Evolutionary conservation across 208 protist genomes (phyloP), one percentile per base, ranked within the genome.

Genomic region (Trypanosoma cruzi): DNA sequence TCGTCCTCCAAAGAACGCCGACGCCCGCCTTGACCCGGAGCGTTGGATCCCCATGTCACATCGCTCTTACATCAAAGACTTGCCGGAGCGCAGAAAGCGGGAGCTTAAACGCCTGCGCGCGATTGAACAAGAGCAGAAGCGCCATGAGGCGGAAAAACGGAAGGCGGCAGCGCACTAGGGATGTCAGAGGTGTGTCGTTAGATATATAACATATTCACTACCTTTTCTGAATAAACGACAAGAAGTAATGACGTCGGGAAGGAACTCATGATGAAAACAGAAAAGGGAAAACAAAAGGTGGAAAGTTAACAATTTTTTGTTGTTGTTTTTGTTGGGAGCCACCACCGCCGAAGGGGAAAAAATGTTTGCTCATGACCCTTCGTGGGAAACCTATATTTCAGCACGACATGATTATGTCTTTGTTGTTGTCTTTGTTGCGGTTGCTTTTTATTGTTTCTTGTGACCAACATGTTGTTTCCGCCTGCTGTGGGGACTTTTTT

Each of bases 81-180:
- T 96, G 31, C 90, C 90, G 22, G 81, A 82, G 68, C 79, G 86
- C 4, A 85, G 87, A 34, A 92, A 92, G 79, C 81, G 81, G 57
- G 87, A 96, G 71, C 77, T 96, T 57, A 86, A 82, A 65, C 90
- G 90, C 2, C 77, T 94, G 66, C 82, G 90, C 18, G 88, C 84
- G 50, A 79, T 83, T 52, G 90, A 96, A 34, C 90, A 96, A 63
- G 90, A 93, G 55, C 83, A 92, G 78, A 90, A 91, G 64, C 83
- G 85, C 3, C 78, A 79, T 10, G 65, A 73, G 14, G 86, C 82
- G 3, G 86, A 88, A 58, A 78, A 73, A 53, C 34, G 56, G 26
- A 84, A 84, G 49, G 64, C 58, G 7, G 65, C 54, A 32, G 57
- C 49, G 29, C 40, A 48, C 6, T 68, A 55, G 36, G 44, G 4